These are phyloP conservation scores for Lentinula aciculospora DNA, from an alignment of 768 basidiomycete genomes.

Conservation along the genomic window DNA sequence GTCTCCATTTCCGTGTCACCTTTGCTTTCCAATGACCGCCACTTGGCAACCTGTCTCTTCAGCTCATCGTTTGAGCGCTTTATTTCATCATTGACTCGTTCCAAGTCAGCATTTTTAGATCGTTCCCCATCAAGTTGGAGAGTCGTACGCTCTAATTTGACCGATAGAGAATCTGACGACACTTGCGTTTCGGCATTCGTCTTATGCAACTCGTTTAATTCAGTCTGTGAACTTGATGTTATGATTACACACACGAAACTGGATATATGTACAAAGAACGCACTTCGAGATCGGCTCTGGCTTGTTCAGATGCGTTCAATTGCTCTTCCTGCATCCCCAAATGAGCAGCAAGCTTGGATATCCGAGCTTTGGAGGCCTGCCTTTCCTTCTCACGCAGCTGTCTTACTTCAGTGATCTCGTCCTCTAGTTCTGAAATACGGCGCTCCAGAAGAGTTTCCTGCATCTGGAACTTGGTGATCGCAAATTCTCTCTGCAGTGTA, in stretches of 20 bases:
- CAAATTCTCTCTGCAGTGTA: slow-evolving; percentile 57
- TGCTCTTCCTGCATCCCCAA: slow-evolving; percentile 34
- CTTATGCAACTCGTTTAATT: slow-evolving; percentile 37
- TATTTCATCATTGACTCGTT: slow-evolving; percentile 51
- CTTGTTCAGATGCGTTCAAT: slow-evolving; percentile 30
- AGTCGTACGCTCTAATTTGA: slow-evolving; percentile 51
- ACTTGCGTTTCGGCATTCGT: slow-evolving; percentile 45
- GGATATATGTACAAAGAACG: slow-evolving; percentile 9
- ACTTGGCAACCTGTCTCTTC: slow-evolving; percentile 60
- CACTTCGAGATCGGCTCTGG: slow-evolving; percentile 45
- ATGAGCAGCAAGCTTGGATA: slow-evolving; percentile 26
- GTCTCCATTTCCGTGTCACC: slow-evolving; percentile 55
- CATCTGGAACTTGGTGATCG: slow-evolving; percentile 62
- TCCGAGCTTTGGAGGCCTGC: slow-evolving; percentile 23
- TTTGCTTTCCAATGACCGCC: slow-evolving; percentile 62
- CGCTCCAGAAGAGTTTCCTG: slow-evolving; percentile 56
- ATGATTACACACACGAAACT: slow-evolving; percentile 1
- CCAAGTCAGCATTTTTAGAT: slow-evolving; percentile 46
- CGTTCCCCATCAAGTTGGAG: slow-evolving; percentile 56
- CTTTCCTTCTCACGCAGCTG: slow-evolving; percentile 21
- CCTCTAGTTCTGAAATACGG: slow-evolving; percentile 46
- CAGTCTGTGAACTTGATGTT: slow-evolving; percentile 22
- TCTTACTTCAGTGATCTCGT: slow-evolving; percentile 16
- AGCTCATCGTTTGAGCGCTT: slow-evolving; percentile 51
- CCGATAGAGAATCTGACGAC: slow-evolving; percentile 35